A percentile compares a stretch with the other conserved stretches of the same genome.
Evolutionary conservation across 2,329 filamentous ascomycete species (phyloP).

Genomic region (Epichloe sibirici): DNA sequence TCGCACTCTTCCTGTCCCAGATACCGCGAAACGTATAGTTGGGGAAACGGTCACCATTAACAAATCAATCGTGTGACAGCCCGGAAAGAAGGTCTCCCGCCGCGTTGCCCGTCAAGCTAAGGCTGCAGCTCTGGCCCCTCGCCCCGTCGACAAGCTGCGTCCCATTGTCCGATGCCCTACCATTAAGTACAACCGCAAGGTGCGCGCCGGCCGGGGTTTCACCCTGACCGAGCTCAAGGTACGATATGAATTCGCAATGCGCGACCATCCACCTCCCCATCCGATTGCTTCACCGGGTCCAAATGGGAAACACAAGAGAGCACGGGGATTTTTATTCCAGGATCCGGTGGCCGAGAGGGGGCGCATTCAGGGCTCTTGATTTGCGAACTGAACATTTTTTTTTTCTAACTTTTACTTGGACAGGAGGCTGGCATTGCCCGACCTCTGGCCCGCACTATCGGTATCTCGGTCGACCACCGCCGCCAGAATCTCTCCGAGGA

Average conservation of each 20-base stretch:
- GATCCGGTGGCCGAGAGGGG: background rate
- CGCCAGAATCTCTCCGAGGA: conserved; percentile 96
- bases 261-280: background rate
- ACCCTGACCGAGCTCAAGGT: conserved; percentile 97
- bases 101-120: conserved; percentile 85
- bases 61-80: conserved; percentile 36
- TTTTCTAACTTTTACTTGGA: conserved; percentile 21
- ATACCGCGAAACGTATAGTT: background rate
- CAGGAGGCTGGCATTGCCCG: conserved; percentile 92
- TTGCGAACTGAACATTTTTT: background rate
- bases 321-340: background rate
- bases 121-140: conserved; percentile 88
- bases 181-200: conserved; percentile 98
- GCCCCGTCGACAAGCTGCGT: conserved; percentile 92
- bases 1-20: background rate
- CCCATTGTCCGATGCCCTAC: conserved; percentile 96
- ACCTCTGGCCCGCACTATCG: conserved; percentile 89
- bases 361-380: background rate
- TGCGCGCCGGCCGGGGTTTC: conserved; percentile 95
- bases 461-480: conserved; percentile 92
- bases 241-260: conserved; percentile 19
- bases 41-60: background rate
- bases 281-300: background rate
- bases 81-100: conserved; percentile 90
- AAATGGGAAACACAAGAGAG: background rate